Evolutionary conservation across 805 yeast genomes (phyloP), one percentile per base, ranked within the genome.

Genomic region (Hanseniaspora lachancei): DNA sequence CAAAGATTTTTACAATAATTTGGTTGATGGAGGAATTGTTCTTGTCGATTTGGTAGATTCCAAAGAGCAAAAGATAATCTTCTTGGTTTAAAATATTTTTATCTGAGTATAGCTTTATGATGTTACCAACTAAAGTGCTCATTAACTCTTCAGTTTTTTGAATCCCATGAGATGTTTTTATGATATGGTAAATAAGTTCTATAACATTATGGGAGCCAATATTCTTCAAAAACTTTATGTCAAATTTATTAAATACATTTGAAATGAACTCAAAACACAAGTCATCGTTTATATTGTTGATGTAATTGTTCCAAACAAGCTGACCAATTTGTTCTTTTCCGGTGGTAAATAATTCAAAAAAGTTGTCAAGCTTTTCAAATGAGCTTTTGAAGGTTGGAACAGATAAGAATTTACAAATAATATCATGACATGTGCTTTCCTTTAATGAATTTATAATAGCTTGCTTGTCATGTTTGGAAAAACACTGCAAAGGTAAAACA

Each of bases 341-440:
- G 12, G 12, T n/a, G 27, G 16, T 32, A 10, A 53, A 21, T 12
- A 53, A 44, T 16, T 18, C 16, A 16, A 18, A 40, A 39, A 53
- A 53, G 34, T 53, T 53, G 32, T 46, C 56, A 16, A 21, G 29
- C n/a, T 38, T 23, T 29, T 53, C 56, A 21, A 46, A 23, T 18
- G 24, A 27, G 15, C 47, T 53, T 39, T 53, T 53, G 24, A 53
- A 53, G 5, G 50, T 46, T 13, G 56, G 56, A 20, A 35, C 21
- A 15, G 38, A 12, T 15, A 52, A 44, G 13, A 52, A 52, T 24
- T 52, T 52, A n/a, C 40, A 36, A 20, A 36, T 16, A 23, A 43
- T 5, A 7, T 24, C 39, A 27, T 52, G n/a, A 44, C 21, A 21
- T 35, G 27, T 4, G 10, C 35, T 21, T 4, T 21, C 15, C 12